phyloP scores from a whole-genome alignment of 306 rosid genomes.

The Medicago arabica region DNA sequence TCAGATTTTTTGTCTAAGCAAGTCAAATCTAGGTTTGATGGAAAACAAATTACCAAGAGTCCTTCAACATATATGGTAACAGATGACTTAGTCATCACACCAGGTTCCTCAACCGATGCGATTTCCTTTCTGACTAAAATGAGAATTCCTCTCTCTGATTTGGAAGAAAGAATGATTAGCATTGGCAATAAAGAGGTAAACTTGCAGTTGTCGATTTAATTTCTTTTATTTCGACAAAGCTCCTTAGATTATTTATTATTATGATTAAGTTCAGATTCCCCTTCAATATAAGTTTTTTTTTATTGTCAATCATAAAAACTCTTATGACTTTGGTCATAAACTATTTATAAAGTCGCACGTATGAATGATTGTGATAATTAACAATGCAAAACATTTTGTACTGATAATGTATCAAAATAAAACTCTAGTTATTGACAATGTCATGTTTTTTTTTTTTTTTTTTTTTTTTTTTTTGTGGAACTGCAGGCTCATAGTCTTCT shows the following conservation, averaged over 20 bases:
- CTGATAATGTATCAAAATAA: too few species aligned
- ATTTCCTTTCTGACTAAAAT: neutral
- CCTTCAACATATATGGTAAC: slow-evolving; percentile 22
- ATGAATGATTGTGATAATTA: too few species aligned
- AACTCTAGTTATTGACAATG: too few species aligned
- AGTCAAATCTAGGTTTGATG: neutral
- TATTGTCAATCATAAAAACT: too few species aligned
- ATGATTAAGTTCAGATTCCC: too few species aligned
- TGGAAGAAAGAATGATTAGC: slow-evolving; percentile 31
- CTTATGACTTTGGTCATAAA: too few species aligned
- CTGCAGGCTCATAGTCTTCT: slow-evolving; percentile 26
- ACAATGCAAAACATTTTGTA: too few species aligned
- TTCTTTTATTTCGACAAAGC: neutral
- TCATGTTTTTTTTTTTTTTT: too few species aligned
- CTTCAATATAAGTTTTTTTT: too few species aligned
- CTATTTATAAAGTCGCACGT: too few species aligned
- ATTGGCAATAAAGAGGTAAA: slow-evolving; percentile 40
- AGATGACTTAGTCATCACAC: slow-evolving; percentile 37
- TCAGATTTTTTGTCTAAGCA: neutral
- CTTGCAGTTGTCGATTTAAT: neutral
- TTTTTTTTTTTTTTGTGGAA: neutral
- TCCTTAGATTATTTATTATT: too few species aligned
- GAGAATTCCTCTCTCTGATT: neutral
- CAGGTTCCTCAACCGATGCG: neutral
- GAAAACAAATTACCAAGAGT: neutral